phyloP scores from a whole-genome alignment of 2,329 filamentous ascomycete species.

The Trichoderma oligosporum region DNA sequence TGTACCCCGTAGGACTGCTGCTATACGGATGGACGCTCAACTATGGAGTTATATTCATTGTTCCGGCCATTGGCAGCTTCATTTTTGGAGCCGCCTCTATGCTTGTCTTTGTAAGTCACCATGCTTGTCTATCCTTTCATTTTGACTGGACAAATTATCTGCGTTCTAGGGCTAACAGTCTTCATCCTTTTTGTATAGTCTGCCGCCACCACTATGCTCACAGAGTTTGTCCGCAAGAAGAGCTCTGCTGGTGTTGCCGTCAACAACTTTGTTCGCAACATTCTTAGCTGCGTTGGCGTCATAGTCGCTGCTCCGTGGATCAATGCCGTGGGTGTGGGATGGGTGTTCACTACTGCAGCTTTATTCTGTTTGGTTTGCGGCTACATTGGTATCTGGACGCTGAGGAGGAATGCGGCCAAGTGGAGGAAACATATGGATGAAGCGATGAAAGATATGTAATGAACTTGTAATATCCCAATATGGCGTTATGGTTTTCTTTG shows the following conservation, averaged over 20 bases:
- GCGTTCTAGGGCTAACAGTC: too few relatives aligned
- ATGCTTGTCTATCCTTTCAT: too few relatives aligned
- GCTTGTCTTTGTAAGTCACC: constrained; percentile 63
- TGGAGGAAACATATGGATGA: constrained; percentile 65
- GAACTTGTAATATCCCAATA: neutral
- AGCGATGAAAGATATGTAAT: constrained; percentile 32
- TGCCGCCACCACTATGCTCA: constrained; percentile 74
- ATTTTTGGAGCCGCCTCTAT: constrained; percentile 74
- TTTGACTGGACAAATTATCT: neutral
- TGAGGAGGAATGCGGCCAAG: constrained; percentile 56
- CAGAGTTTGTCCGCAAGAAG: constrained; percentile 72
- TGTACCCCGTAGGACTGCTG: constrained; percentile 68
- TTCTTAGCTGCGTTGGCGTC: constrained; percentile 68
- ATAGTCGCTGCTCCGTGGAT: constrained; percentile 70
- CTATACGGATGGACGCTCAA: constrained; percentile 74
- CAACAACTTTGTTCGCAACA: constrained; percentile 78
- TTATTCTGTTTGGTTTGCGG: constrained; percentile 55
- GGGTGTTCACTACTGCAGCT: constrained; percentile 62
- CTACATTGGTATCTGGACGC: constrained; percentile 54
- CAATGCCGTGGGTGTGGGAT: constrained; percentile 66
- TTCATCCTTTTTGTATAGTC: constrained; percentile 37
- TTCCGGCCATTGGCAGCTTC: constrained; percentile 62
- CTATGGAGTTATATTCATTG: constrained; percentile 62
- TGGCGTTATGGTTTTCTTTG: neutral
- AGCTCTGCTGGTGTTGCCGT: constrained; percentile 71